Conservation (phyloP, 1,139 yeast genomes). For the Scheffersomyces stambukii region DNA sequence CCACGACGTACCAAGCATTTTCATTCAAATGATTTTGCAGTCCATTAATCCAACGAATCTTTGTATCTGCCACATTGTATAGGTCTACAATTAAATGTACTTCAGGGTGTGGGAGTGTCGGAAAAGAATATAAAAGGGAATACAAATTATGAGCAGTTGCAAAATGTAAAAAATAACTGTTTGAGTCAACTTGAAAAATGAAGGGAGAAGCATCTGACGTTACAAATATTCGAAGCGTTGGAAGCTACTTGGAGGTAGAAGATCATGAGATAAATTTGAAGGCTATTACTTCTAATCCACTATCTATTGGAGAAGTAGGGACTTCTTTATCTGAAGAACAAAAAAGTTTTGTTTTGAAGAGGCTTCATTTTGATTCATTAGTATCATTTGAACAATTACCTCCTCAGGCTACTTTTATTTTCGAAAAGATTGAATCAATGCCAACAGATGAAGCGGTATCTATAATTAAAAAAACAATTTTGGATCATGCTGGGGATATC, state of each 20-base stretch:
- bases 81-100: no score
- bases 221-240: constrained; percentile 3
- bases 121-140: no score
- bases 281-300: constrained; percentile 12
- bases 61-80: no score
- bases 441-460: constrained; percentile 18
- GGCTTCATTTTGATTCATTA: constrained; percentile 26
- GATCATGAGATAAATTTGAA: constrained; percentile 15
- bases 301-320: constrained; percentile 25
- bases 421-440: constrained; percentile 25
- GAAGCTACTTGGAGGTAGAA: constrained; percentile 4
- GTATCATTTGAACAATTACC: constrained; percentile 24
- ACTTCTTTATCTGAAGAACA: constrained; percentile 20
- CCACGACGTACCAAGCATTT: no score
- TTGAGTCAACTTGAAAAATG: no score
- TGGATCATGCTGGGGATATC: constrained; percentile 18
- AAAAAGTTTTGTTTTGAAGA: constrained; percentile 22
- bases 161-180: no score
- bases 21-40: no score
- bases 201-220: no score
- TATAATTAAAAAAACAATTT: constrained; percentile 15
- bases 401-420: constrained; percentile 21
- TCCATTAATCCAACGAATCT: no score
- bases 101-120: no score
- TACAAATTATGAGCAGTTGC: no score